Conservation (phyloP, 345 rosid species). For the Rubroshorea leprosula region DNA sequence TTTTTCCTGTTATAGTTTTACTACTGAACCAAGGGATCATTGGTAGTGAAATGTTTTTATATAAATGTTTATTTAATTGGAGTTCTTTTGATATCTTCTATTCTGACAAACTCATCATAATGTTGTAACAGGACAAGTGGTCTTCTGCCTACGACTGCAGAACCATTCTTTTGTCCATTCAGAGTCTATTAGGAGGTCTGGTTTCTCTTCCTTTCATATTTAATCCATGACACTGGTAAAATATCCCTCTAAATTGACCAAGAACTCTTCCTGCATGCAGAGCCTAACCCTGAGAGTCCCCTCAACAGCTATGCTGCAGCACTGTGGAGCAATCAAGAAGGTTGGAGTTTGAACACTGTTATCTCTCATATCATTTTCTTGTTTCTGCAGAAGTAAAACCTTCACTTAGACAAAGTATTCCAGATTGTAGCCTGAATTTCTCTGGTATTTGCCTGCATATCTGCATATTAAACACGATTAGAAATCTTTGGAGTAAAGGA, state of each 20-base stretch:
- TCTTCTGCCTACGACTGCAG: constrained; percentile 70
- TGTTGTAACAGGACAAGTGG: constrained; percentile 55
- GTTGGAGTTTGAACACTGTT: constrained; percentile 10
- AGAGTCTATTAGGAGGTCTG: constrained; percentile 61
- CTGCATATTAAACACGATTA: no score
- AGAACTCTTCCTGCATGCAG: constrained; percentile 23
- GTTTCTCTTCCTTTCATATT: background rate
- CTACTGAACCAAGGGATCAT: no score
- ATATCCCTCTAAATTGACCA: background rate
- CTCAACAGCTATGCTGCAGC: constrained; percentile 56
- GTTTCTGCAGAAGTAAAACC: background rate
- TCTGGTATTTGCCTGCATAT: no score
- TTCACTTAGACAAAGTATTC: no score
- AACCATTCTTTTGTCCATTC: constrained; percentile 57
- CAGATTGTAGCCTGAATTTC: no score
- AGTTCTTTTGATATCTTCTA: no score
- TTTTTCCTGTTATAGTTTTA: no score
- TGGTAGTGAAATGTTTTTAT: no score
- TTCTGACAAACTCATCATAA: background rate
- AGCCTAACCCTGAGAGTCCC: constrained; percentile 56
- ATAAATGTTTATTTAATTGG: no score
- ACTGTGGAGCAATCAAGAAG: constrained; percentile 44
- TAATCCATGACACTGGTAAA: background rate
- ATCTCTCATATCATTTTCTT: background rate
- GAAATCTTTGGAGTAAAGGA: no score